Evolutionary conservation across 2,329 filamentous ascomycete genomes (phyloP).

Genomic region (Sarocladium brachiariae): DNA sequence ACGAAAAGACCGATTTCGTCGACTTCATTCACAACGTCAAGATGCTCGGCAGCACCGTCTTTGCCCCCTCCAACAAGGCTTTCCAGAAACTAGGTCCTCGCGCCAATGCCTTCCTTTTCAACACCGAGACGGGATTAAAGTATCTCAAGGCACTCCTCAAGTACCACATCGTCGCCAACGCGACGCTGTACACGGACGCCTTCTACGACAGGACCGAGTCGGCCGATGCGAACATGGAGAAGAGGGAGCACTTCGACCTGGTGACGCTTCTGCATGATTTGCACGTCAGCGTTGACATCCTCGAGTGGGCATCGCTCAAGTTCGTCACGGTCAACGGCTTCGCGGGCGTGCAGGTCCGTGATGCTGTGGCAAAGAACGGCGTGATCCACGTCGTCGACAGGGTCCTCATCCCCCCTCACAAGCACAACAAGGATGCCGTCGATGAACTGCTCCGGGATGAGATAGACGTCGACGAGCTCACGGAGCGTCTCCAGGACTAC

Average conservation of each 20-base stretch:
- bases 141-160: constrained; percentile 72
- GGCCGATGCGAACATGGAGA: constrained; percentile 20
- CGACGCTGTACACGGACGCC: constrained; percentile 77
- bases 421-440: constrained; percentile 21
- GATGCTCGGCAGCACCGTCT: constrained; percentile 63
- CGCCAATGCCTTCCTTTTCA: constrained; percentile 81
- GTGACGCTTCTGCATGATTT: constrained; percentile 63
- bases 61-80: constrained; percentile 76
- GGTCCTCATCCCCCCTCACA: constrained; percentile 71
- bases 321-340: constrained; percentile 71
- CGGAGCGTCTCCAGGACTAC: constrained; percentile 22
- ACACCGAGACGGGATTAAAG: constrained; percentile 60
- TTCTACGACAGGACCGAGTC: constrained; percentile 48
- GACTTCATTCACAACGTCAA: constrained; percentile 48
- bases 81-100: constrained; percentile 66
- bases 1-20: constrained; percentile 66
- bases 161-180: constrained; percentile 69
- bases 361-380: constrained; percentile 70
- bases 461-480: constrained; percentile 24
- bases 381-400: constrained; percentile 71
- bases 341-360: constrained; percentile 56
- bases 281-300: constrained; percentile 64
- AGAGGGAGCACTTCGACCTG: constrained; percentile 56
- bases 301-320: constrained; percentile 59
- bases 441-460: constrained; percentile 21